Base-by-base conservation (phyloP, 352 stramenopile genomes). In the Thalassiosira livingstoniorum region DNA sequence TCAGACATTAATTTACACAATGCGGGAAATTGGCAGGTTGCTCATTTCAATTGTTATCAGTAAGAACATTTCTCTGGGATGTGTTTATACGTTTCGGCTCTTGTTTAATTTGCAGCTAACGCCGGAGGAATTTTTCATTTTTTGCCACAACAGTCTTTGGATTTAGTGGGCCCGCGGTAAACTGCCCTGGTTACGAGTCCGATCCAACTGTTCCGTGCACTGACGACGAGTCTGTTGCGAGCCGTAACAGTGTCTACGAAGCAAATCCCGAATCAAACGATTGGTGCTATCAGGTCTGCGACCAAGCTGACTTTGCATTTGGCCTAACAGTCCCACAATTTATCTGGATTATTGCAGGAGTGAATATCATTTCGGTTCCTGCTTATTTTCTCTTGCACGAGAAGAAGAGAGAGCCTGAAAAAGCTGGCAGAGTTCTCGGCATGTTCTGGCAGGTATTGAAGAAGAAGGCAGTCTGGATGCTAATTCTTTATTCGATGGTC, bases 401-500 rank as follows among this genome's bases (percentile, higher is more conserved):
- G 47, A 68, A 83, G 0, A 83, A 79, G 43, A 60, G 78, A 4
- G 21, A 65, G 45, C 58, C 79, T 43, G 67, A 79, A 27, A 62
- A 60, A 15, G 60, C 51, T 51, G n/a, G 64, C 1, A 53, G 80
- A 77, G 79, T 83, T 35, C 5, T 86, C 5, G 39, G 27, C 2
- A 73, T 62, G 4, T 86, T 86, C 71, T 83, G 74, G 73, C 47
- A 51, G 45, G 67, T 80, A 51, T 27, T 86, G 21, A 51, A 77
- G 67, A 42, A 68, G 45, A 68, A 67, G 34, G 73, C 73, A 42
- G 66, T 54, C 2, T 86, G 79, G 79, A 73, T 83, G 51, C 45
- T 86, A 13, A 78, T 86, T 54, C 57, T 86, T 15, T 86, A 86
- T 80, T 66, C 58, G n/a, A 86, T 86, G 79, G 79, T 86, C 31